Conservation (phyloP, 768 basidiomycete genomes). For the Lactarius hengduanensis region DNA sequence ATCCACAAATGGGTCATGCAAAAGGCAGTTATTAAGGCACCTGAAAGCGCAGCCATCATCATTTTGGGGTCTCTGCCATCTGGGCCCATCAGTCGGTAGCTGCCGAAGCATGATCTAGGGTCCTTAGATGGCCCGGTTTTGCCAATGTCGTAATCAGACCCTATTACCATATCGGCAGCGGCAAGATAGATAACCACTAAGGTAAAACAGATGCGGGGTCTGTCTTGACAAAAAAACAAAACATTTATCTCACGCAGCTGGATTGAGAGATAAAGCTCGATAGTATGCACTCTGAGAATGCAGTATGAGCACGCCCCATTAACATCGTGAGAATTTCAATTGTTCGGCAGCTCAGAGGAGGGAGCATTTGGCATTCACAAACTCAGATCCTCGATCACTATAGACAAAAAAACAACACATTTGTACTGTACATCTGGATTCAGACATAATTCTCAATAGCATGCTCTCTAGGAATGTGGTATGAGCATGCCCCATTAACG, state of each 20-base stretch:
- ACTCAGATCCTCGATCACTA: too few species aligned
- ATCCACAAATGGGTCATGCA: background rate
- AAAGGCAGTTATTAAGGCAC: background rate
- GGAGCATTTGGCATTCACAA: too few species aligned
- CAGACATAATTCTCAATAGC: background rate
- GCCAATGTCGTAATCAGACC: background rate
- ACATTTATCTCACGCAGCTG: too few species aligned
- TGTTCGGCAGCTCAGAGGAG: too few species aligned
- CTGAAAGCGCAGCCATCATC: background rate
- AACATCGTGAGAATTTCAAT: background rate
- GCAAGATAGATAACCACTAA: too few species aligned
- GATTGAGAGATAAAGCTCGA: background rate
- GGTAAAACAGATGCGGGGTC: too few species aligned
- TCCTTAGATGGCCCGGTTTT: background rate
- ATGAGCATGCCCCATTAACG: background rate
- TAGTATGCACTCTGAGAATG: background rate
- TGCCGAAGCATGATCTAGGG: background rate
- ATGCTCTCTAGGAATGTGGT: background rate
- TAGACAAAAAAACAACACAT: too few species aligned
- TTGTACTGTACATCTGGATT: too few species aligned
- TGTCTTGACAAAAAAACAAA: too few species aligned
- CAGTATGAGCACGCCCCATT: background rate
- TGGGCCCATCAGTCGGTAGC: background rate
- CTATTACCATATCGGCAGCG: too few species aligned
- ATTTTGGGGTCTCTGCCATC: background rate